Evolutionary conservation across 2,329 filamentous ascomycete species (phyloP).

Genomic region (Lecanicillium sp.): DNA sequence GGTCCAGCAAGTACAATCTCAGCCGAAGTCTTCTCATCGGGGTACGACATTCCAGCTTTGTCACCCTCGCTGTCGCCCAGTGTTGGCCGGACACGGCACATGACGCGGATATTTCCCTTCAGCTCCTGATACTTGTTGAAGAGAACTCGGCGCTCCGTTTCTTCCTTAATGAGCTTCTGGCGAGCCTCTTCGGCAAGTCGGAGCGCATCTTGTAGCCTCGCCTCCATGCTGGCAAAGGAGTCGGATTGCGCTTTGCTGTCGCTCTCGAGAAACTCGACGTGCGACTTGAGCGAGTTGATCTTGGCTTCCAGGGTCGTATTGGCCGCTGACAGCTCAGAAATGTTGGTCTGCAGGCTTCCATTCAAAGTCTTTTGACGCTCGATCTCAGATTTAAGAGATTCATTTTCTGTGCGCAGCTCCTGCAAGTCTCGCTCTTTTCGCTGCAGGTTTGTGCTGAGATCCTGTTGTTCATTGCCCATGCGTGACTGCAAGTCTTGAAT

Average conservation of each 20-base stretch:
- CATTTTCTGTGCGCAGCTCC: conserved; percentile 34
- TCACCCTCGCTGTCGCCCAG: conserved; percentile 52
- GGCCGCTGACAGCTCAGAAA: conserved; percentile 52
- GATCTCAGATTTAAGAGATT: conserved; percentile 41
- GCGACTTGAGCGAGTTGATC: conserved; percentile 67
- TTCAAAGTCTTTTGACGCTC: conserved; percentile 59
- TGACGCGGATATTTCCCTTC: conserved; percentile 96
- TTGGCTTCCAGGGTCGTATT: conserved; percentile 65
- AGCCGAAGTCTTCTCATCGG: conserved; percentile 75
- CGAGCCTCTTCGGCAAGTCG: conserved; percentile 61
- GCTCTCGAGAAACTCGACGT: conserved; percentile 84
- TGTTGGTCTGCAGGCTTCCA: conserved; percentile 38
- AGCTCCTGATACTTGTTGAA: conserved; percentile 98
- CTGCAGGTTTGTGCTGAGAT: conserved; percentile 37
- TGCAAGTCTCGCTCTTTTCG: conserved; percentile 49
- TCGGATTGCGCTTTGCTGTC: conserved; percentile 84
- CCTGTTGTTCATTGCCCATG: conserved; percentile 43
- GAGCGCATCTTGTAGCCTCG: conserved; percentile 70
- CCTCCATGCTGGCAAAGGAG: conserved; percentile 74
- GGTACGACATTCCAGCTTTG: conserved; percentile 69
- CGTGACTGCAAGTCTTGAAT: conserved; percentile 54
- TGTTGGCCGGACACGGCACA: conserved; percentile 85
- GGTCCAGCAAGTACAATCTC: conserved; percentile 80
- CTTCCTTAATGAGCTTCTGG: conserved; percentile 81
- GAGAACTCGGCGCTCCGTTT: conserved; percentile 80